phyloP scores from a whole-genome alignment of 2,329 filamentous ascomycete species.

The Cordyceps cicadae region DNA sequence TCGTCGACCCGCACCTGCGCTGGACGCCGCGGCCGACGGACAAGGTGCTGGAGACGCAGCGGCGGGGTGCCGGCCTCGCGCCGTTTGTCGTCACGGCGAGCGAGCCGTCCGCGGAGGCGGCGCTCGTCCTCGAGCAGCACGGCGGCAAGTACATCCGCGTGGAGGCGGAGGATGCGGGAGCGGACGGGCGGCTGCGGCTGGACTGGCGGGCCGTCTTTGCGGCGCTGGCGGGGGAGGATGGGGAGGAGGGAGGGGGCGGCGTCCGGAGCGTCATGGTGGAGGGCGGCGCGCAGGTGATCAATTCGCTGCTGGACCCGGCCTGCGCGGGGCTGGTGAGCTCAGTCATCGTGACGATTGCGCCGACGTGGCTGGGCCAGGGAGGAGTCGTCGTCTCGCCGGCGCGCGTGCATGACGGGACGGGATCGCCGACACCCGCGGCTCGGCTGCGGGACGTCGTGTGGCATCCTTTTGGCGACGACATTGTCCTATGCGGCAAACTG shows the following conservation, averaged over 20 bases:
- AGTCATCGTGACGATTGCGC: constrained; percentile 82
- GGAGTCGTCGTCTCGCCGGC: constrained; percentile 72
- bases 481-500: constrained; percentile 68
- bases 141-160: constrained; percentile 47
- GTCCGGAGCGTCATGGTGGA: constrained; percentile 84
- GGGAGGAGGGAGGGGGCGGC: no score
- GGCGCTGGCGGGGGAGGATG: constrained; percentile 42
- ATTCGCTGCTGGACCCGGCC: constrained; percentile 60
- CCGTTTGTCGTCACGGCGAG: constrained; percentile 61
- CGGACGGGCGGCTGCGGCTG: constrained; percentile 34
- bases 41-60: constrained; percentile 59
- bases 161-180: constrained; percentile 19
- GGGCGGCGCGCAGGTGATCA: constrained; percentile 76
- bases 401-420: constrained; percentile 40
- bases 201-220: constrained; percentile 58
- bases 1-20: constrained; percentile 70
- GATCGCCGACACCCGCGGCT: constrained; percentile 50
- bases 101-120: constrained; percentile 36
- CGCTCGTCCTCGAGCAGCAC: constrained; percentile 33
- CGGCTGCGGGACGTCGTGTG: constrained; percentile 61
- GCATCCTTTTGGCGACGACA: constrained; percentile 73
- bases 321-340: constrained; percentile 60
- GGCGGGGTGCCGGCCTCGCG: constrained; percentile 57
- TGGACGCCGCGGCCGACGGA: constrained; percentile 56
- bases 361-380: constrained; percentile 78